phyloP scores from a whole-genome alignment of 106 monocot species.

The Xerophyta viscosa region DNA sequence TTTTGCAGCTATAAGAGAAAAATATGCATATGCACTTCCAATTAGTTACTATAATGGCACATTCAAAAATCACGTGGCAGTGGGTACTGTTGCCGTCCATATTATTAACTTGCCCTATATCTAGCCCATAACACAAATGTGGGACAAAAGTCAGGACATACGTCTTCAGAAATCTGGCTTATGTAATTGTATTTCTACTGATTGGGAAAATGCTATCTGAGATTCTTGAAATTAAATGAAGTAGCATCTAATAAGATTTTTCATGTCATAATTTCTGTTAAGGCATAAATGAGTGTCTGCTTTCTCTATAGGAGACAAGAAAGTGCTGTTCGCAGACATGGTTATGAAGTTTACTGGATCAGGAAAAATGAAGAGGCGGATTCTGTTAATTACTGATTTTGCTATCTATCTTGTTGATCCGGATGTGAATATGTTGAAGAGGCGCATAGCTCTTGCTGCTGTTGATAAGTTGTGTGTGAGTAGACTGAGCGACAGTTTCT shows the following conservation, averaged over 20 bases:
- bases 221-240: background rate
- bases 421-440: conserved; percentile 57
- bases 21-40: no score
- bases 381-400: conserved; percentile 75
- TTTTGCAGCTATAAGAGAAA: no score
- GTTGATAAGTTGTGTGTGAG: conserved; percentile 70
- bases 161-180: no score
- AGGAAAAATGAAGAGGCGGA: conserved; percentile 83
- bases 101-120: no score
- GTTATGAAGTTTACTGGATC: conserved; percentile 82
- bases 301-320: conserved; percentile 55
- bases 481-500: conserved; percentile 75
- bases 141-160: no score
- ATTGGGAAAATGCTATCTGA: no score
- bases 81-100: no score
- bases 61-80: no score
- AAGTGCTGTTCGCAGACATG: conserved; percentile 84
- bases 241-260: background rate
- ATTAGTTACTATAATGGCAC: no score
- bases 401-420: conserved; percentile 88
- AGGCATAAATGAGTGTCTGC: background rate
- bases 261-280: background rate
- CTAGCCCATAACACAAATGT: no score
- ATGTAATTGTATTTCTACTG: no score
- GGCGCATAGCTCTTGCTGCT: conserved; percentile 74